Evolutionary conservation across 768 basidiomycete species (phyloP).

Genomic region (Naematelia encephala): DNA sequence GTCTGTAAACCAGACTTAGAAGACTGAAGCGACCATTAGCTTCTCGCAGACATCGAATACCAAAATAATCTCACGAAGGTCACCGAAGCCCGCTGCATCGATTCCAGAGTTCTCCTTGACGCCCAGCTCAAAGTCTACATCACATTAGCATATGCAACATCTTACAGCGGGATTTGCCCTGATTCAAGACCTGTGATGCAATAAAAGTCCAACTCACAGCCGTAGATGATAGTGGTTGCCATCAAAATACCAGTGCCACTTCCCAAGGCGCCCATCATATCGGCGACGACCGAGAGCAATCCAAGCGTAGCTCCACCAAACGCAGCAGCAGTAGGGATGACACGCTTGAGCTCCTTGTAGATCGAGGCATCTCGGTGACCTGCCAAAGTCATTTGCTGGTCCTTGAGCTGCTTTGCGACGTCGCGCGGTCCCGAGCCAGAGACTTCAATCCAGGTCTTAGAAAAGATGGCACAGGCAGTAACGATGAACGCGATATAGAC

Average conservation of each 20-base stretch:
- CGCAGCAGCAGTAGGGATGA: slow-evolving; percentile 95
- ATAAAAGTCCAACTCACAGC: slow-evolving; percentile 58
- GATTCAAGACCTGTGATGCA: not conserved
- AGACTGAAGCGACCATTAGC: not conserved
- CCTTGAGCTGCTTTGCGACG: slow-evolving; percentile 96
- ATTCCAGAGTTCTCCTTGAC: slow-evolving; percentile 79
- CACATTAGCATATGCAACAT: slow-evolving; percentile 8
- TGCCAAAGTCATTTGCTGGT: slow-evolving; percentile 84
- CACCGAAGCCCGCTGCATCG: slow-evolving; percentile 76
- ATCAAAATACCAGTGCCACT: slow-evolving; percentile 82
- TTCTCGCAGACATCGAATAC: too few relatives aligned
- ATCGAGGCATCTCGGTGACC: slow-evolving; percentile 93
- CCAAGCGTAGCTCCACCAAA: slow-evolving; percentile 97
- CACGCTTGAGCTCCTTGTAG: slow-evolving; percentile 98
- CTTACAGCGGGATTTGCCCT: not conserved
- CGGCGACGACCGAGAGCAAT: slow-evolving; percentile 81
- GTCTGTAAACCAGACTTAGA: not conserved
- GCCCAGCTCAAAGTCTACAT: slow-evolving; percentile 87
- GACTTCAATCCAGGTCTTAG: slow-evolving; percentile 99
- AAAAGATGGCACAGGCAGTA: slow-evolving; percentile 91
- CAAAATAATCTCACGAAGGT: slow-evolving; percentile 54
- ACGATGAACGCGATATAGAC: slow-evolving; percentile 91
- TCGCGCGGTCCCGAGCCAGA: slow-evolving; percentile 94
- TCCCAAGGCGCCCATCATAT: slow-evolving; percentile 92
- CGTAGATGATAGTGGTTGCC: slow-evolving; percentile 97